phyloP scores from a whole-genome alignment of 345 rosid genomes.

The Brassica nigra region DNA sequence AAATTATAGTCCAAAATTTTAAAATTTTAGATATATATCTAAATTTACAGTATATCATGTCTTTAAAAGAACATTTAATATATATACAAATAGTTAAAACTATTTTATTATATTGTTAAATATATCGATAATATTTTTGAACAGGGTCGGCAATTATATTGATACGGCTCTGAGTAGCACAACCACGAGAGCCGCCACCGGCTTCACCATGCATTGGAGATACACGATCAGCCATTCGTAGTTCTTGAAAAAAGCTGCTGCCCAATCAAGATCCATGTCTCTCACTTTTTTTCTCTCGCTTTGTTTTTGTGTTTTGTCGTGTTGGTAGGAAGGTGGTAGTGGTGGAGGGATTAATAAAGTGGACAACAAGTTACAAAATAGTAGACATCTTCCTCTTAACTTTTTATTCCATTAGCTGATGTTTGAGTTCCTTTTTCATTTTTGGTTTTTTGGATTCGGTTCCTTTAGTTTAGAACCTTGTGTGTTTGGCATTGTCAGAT shows the following conservation, averaged over 20 bases:
- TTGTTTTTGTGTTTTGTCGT: background rate
- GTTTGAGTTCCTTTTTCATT: background rate
- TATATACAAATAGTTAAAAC: too few species aligned
- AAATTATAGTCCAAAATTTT: too few species aligned
- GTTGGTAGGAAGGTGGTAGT: constrained; percentile 9
- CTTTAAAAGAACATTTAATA: too few species aligned
- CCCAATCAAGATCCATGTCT: constrained; percentile 29
- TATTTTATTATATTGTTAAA: too few species aligned
- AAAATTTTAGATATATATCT: too few species aligned
- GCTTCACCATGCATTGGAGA: constrained; percentile 76
- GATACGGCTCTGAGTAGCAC: too few species aligned
- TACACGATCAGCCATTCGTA: constrained; percentile 60
- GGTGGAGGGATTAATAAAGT: constrained; percentile 22
- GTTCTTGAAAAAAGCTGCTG: constrained; percentile 38
- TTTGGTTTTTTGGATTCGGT: background rate
- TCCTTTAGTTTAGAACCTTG: too few species aligned
- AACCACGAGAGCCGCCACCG: constrained; percentile 72
- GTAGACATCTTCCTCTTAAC: background rate
- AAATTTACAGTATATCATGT: too few species aligned
- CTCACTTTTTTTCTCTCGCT: background rate
- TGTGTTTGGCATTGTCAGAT: too few species aligned
- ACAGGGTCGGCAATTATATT: too few species aligned
- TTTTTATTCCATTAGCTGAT: background rate
- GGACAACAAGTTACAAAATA: background rate
- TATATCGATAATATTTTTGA: too few species aligned